phyloP scores from a whole-genome alignment of 2,329 filamentous ascomycete species.

The Fragosphaeria purpurea region DNA sequence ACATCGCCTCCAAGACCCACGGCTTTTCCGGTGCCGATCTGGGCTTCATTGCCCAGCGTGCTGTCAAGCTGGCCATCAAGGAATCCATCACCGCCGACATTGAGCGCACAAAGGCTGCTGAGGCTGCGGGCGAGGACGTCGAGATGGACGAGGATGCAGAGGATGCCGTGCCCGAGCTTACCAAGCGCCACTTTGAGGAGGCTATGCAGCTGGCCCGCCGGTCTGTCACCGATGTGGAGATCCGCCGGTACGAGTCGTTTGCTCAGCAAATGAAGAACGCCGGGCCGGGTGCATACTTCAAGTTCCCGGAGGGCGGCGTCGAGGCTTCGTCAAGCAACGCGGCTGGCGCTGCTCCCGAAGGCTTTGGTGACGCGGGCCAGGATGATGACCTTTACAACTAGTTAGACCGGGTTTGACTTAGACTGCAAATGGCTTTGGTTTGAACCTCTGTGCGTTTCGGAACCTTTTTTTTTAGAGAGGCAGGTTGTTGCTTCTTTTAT shows the following conservation, averaged over 20 bases:
- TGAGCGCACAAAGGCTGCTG: constrained; percentile 78
- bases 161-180: constrained; percentile 91
- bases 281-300: constrained; percentile 93
- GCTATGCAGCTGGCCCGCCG: constrained; percentile 91
- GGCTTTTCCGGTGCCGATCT: constrained; percentile 99
- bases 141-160: constrained; percentile 80
- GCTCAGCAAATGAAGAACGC: constrained; percentile 99
- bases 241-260: constrained; percentile 96
- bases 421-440: background rate
- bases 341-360: constrained; percentile 23
- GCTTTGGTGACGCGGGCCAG: constrained; percentile 78
- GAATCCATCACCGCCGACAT: constrained; percentile 85
- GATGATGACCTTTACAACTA: constrained; percentile 98
- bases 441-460: too few species aligned
- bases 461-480: too few species aligned
- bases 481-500: too few species aligned
- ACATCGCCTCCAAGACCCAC: constrained; percentile 93
- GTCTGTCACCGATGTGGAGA: constrained; percentile 94
- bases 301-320: constrained; percentile 69
- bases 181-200: constrained; percentile 95
- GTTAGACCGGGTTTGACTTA: constrained; percentile 53
- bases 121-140: constrained; percentile 70
- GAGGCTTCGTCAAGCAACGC: constrained; percentile 56
- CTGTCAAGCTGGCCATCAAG: constrained; percentile 99
- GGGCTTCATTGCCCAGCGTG: constrained; percentile 96